phyloP scores from a whole-genome alignment of 805 yeast genomes.

The Nakazawaea populi region DNA sequence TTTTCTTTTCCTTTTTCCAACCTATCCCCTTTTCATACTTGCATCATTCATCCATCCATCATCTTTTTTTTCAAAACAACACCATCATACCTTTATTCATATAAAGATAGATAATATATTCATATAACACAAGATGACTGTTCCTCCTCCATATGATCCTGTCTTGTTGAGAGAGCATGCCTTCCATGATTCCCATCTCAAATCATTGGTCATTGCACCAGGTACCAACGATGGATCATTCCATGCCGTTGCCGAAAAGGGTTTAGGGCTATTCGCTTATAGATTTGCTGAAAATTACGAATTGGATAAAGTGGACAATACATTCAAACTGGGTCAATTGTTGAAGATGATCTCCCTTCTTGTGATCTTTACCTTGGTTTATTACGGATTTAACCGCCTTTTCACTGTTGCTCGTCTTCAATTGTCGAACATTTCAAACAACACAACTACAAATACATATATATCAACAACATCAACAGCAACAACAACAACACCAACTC shows the following conservation, averaged over 20 bases:
- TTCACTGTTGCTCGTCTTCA: not conserved
- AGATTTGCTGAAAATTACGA: conserved; percentile 11
- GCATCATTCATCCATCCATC: no score
- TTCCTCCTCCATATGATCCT: conserved; percentile 27
- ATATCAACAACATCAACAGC: not conserved
- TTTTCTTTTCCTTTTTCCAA: no score
- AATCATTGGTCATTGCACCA: conserved; percentile 22
- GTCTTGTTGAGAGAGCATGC: conserved; percentile 28
- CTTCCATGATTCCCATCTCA: conserved; percentile 20
- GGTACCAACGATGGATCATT: conserved; percentile 18
- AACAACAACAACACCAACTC: not conserved
- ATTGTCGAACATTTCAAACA: not conserved
- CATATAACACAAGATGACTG: conserved; percentile 17
- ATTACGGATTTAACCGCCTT: not conserved
- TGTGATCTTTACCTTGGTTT: not conserved
- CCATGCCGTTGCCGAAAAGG: conserved; percentile 22
- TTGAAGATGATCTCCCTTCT: not conserved
- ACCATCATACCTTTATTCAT: no score
- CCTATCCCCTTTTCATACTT: no score
- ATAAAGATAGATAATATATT: no score
- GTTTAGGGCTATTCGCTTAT: conserved; percentile 25
- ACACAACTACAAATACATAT: not conserved
- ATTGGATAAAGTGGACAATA: not conserved
- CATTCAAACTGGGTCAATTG: not conserved
- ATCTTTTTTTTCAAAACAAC: no score